Conservation (phyloP, 2,329 filamentous ascomycete genomes). For the Nemania serpens region DNA sequence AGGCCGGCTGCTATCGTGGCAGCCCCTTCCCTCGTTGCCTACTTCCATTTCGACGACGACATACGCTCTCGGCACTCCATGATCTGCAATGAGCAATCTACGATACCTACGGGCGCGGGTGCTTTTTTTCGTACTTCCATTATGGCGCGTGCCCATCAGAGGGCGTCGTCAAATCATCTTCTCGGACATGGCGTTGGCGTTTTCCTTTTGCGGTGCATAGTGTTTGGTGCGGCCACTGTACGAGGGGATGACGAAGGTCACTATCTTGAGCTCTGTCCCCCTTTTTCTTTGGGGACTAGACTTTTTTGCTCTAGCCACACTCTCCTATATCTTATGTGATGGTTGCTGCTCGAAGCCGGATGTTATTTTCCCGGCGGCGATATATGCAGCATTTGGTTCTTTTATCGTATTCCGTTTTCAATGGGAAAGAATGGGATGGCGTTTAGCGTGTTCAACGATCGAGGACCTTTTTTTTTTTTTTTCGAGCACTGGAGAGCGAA, state of each 20-base stretch:
- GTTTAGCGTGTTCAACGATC: slow-evolving; percentile 24
- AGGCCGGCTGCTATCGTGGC: not conserved
- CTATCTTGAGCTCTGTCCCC: slow-evolving; percentile 29
- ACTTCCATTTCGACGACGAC: slow-evolving; percentile 34
- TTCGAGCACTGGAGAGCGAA: slow-evolving; percentile 11
- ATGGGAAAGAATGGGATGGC: slow-evolving; percentile 23
- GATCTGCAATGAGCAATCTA: slow-evolving; percentile 39
- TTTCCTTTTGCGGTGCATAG: slow-evolving; percentile 33
- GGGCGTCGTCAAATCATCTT: slow-evolving; percentile 19
- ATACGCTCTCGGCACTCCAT: slow-evolving; percentile 29
- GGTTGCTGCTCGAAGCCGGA: slow-evolving; percentile 9
- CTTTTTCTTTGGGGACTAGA: slow-evolving; percentile 33
- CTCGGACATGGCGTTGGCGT: slow-evolving; percentile 38
- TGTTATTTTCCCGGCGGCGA: not conserved
- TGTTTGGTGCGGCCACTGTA: slow-evolving; percentile 34
- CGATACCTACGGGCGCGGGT: slow-evolving; percentile 31
- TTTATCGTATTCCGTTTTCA: slow-evolving; percentile 1
- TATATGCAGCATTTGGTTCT: slow-evolving; percentile 3
- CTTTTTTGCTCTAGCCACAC: slow-evolving; percentile 22
- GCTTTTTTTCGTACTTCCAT: slow-evolving; percentile 12
- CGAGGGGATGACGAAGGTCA: slow-evolving; percentile 38
- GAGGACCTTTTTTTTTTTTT: slow-evolving; percentile 6
- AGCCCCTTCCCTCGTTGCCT: not conserved
- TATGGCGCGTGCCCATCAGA: slow-evolving; percentile 14
- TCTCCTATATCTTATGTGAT: slow-evolving; percentile 14